Evolutionary conservation across 2,329 filamentous ascomycete genomes (phyloP).

Genomic region (Zymoseptoria crescenta): DNA sequence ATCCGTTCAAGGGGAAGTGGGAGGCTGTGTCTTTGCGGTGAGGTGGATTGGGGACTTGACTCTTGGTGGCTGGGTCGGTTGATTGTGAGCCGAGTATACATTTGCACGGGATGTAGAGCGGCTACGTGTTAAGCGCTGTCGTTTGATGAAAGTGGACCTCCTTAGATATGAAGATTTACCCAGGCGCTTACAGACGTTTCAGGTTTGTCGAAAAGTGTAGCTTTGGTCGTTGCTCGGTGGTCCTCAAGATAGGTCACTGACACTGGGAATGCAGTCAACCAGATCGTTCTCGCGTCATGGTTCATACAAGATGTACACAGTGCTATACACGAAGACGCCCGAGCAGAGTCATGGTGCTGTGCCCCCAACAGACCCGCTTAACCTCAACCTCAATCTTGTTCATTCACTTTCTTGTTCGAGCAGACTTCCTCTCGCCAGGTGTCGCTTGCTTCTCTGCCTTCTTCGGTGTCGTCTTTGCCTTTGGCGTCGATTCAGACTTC

Average conservation of each 20-base stretch:
- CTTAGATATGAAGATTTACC: neutral
- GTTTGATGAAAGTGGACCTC: neutral
- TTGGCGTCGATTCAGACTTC: conserved; percentile 1
- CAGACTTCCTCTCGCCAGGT: conserved; percentile 15
- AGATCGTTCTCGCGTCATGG: no score
- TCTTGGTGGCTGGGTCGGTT: no score
- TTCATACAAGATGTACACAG: neutral
- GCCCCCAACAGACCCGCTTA: no score
- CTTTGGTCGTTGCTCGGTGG: no score
- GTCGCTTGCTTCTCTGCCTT: conserved; percentile 15
- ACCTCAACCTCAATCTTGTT: neutral
- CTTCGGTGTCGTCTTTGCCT: conserved; percentile 11
- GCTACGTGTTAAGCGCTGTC: no score
- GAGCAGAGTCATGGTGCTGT: neutral
- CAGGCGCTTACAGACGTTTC: neutral
- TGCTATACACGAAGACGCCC: neutral
- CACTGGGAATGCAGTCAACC: no score
- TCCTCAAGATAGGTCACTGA: no score
- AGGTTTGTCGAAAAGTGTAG: neutral
- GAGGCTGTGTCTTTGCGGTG: conserved; percentile 13
- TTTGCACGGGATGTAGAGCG: neutral
- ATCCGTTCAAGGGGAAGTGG: conserved; percentile 17
- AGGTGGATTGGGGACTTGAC: no score
- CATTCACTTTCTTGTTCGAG: conserved; percentile 1
- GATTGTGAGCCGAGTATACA: no score